phyloP scores from a whole-genome alignment of 495 filamentous ascomycete genomes.

The Massariosphaeria phaeospora region DNA sequence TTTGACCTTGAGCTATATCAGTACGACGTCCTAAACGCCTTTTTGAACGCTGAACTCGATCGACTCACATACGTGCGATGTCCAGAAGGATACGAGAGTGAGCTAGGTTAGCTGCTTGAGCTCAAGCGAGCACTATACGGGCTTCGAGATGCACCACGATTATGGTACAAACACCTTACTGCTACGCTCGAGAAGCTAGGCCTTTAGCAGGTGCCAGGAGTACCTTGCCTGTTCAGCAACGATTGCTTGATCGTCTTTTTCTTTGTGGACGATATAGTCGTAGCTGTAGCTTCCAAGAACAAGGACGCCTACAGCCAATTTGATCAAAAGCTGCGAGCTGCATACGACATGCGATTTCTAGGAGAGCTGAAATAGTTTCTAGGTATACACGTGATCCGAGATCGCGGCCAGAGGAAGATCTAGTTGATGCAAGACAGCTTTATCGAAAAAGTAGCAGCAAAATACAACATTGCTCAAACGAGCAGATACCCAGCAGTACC shows the following conservation, averaged over 20 bases:
- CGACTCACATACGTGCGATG: neutral
- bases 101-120: neutral
- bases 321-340: neutral
- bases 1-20: constrained; percentile 6
- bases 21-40: constrained; percentile 9
- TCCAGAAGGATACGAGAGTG: constrained; percentile 4
- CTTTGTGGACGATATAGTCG: constrained; percentile 19
- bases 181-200: constrained; percentile 7
- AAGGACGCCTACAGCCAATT: neutral
- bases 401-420: neutral
- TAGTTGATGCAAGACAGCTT: neutral
- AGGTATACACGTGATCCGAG: constrained; percentile 1
- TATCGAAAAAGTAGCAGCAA: constrained; percentile 9
- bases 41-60: constrained; percentile 2
- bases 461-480: neutral
- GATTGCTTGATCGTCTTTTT: constrained; percentile 17
- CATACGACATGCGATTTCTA: neutral
- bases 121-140: constrained; percentile 16
- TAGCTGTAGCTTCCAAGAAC: neutral
- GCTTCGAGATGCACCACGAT: constrained; percentile 6
- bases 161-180: constrained; percentile 17
- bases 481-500: neutral
- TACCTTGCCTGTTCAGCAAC: constrained; percentile 5
- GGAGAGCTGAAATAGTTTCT: constrained; percentile 1
- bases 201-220: constrained; percentile 1